A percentile compares a stretch with the other conserved stretches of the same genome.
Evolutionary conservation across 164 flowering plant genomes (phyloP).

Genomic region (Vitis rupestris): DNA sequence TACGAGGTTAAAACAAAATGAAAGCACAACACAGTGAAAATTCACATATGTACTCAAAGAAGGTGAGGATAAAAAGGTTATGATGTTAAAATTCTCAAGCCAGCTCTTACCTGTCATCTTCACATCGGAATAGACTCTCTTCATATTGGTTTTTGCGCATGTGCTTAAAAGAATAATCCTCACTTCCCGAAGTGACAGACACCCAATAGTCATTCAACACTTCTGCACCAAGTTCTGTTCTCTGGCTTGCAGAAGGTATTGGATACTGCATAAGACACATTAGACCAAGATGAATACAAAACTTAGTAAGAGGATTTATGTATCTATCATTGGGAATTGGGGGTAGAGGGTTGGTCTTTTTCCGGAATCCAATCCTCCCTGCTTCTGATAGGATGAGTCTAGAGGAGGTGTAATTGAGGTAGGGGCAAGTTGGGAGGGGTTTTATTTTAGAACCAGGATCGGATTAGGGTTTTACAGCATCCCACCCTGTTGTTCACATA

Average conservation of each 20-base stretch:
- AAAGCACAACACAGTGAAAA: background rate
- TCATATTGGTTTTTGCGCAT: slow-evolving; percentile 99
- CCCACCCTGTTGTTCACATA: too few relatives aligned
- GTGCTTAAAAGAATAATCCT: slow-evolving; percentile 96
- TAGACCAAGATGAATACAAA: slow-evolving; percentile 1
- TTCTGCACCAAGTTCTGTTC: slow-evolving; percentile 72
- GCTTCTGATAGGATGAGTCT: too few relatives aligned
- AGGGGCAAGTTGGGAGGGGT: too few relatives aligned
- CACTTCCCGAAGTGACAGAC: slow-evolving; percentile 98
- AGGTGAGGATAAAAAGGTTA: background rate
- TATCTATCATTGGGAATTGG: background rate
- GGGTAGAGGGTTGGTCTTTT: too few relatives aligned
- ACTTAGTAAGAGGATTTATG: background rate
- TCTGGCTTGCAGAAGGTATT: slow-evolving; percentile 79
- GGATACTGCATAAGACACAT: slow-evolving; percentile 61
- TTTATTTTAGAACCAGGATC: too few relatives aligned
- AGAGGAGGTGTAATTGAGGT: too few relatives aligned
- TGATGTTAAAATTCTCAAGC: background rate
- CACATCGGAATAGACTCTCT: slow-evolving; percentile 96
- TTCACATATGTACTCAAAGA: background rate
- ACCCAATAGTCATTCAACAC: slow-evolving; percentile 98
- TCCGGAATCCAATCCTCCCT: too few relatives aligned
- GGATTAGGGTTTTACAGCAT: too few relatives aligned
- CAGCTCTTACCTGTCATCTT: slow-evolving; percentile 83
- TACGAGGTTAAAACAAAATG: too few relatives aligned